Conservation (phyloP, 2,329 filamentous ascomycete species). For the Nemania diffusa region DNA sequence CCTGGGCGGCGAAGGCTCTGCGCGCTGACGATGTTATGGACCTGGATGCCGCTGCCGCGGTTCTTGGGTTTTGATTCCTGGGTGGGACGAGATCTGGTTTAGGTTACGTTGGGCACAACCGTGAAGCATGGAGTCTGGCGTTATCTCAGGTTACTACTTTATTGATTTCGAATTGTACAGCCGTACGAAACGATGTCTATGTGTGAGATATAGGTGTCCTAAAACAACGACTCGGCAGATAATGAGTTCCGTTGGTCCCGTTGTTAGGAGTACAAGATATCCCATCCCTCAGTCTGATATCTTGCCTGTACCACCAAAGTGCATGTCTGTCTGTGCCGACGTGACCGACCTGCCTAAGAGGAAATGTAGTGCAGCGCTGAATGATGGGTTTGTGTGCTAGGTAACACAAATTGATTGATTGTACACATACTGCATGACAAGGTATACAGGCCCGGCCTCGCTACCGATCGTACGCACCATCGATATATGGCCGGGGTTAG, state of each 20-base stretch:
- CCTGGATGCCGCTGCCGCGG: constrained; percentile 60
- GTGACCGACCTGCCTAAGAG: neutral
- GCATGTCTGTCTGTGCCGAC: neutral
- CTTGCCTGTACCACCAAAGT: constrained; percentile 2
- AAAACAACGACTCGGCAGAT: neutral
- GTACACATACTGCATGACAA: neutral
- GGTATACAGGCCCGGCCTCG: neutral
- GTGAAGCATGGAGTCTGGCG: constrained; percentile 11
- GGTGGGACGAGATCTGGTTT: neutral
- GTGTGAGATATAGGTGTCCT: neutral
- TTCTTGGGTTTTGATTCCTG: constrained; percentile 39
- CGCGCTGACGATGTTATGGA: constrained; percentile 63
- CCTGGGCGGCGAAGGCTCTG: constrained; percentile 61
- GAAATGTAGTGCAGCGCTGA: neutral
- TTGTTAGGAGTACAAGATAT: neutral
- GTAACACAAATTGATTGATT: neutral
- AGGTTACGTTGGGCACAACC: constrained; percentile 12
- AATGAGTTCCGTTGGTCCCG: neutral
- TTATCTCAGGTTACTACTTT: constrained; percentile 1
- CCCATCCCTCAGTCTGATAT: neutral
- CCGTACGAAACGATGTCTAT: neutral
- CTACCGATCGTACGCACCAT: neutral
- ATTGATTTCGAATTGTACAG: neutral
- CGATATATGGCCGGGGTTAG: neutral
- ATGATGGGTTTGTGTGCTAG: neutral